Evolutionary conservation across 176 grass and related monocot species (phyloP), one percentile per base, ranked within the genome.

Genomic region (Carex myosuroides): DNA sequence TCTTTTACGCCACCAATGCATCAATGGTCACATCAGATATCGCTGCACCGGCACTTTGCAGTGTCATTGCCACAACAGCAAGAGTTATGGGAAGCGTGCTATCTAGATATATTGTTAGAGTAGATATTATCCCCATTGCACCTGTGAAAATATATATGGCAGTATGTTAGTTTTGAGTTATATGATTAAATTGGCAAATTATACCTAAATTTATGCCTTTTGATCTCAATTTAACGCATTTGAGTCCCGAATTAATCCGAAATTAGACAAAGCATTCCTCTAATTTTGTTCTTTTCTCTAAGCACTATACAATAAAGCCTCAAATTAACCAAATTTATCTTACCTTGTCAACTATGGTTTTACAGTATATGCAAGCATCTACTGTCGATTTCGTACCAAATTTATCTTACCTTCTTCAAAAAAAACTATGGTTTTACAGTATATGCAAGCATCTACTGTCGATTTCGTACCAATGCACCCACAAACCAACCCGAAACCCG

Each of bases 11-110:
- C 66, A 94, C 91, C 57, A 92, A 77, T 0, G 92, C 89, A 71
- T 98, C 95, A 56, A 98, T 83, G 0, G 92, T 91, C 61, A 94
- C 92, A 87, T 93, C 91, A 22, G 89, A 90, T 64, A 98, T 87
- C 0, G 92, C 95, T 0, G 88, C 89, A 1, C 88, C 89, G 4
- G 87, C 22, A 70, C 91, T 98, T 87, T 87, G 89, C 56, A 83
- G 79, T 29, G 80, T 94, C 33, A 93, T 84, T 16, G 86, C 86
- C 2, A 90, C 13, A 13, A 90, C 41, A 71, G 89, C 92, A 18
- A 89, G 33, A 4, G 33, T 35, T 35, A 35, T 35, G 33, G 33
- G 33, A 35, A 35, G 33, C 33, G 33, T 35, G 4, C 3, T 35
- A 4, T 35, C 33, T 35, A 35, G 33, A 35, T 3, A 35, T 35